Evolutionary conservation across 2,329 filamentous ascomycete genomes (phyloP), one percentile per base, ranked within the genome.

Genomic region (Stagonosporopsis chrysanthemi): DNA sequence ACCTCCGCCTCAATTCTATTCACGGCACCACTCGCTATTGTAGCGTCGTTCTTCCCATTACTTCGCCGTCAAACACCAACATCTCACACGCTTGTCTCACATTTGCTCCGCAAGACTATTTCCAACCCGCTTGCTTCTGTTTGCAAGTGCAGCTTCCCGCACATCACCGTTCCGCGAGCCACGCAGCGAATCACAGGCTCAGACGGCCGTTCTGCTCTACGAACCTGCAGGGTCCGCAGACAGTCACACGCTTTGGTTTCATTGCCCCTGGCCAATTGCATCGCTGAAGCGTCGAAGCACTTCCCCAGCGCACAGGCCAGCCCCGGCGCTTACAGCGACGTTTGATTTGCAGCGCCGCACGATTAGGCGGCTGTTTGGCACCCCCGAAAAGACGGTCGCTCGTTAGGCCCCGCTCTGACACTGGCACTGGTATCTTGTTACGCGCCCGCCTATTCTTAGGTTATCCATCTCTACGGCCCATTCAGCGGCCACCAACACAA

Each of bases 191-290:
- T 75, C 72, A 72, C 46, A 51, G 51, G 22, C 52, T 43, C 39
- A 52, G 52, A 36, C 46, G 56, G 53, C 50, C 58, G 56, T 56
- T 60, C 60, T 57, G 46, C 56, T 61, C 52, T 54, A 61, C 57
- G 58, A 56, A 64, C 66, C 70, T 76, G 73, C 73, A 76, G 70
- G 73, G 69, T 64, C 69, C 43, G 59, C 67, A 71, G 60, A 56
- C 69, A 64, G 74, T 75, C 72, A 75, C 74, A 74, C 70, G 53
- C 58, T 62, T 64, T 57, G 48, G 71, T 72, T 74, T 74, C 70
- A 69, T 60, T 65, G 56, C 41, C 45, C 35, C 40, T 40, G 56
- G 53, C 65, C 68, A 67, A 70, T 67, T 58, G 54, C 54, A 54
- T 45, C 46, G 28, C 49, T 59, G 48, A 55, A 50, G 44, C 35